phyloP scores from a whole-genome alignment of 129 eudicot genomes.

The sunflower (Helianthus annuus) region HanXRQr2.0-SUNRISE NC_035444.2:13253933-13254432 shows the following conservation, averaged over 20 bases:
- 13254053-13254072: slow-evolving; percentile 8
- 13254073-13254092: slow-evolving; percentile 1
- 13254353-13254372: no score
- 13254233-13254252: not conserved
- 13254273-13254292: no score
- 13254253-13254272: not conserved
- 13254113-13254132: not conserved
- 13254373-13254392: no score
- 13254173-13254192: not conserved
- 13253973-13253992: not conserved
- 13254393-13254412: no score
- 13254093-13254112: not conserved
- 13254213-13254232: not conserved
- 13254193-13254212: not conserved
- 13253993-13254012: not conserved
- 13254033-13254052: not conserved
- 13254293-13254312: not conserved
- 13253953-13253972: no score
- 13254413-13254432: no score
- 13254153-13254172: not conserved
- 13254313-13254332: not conserved
- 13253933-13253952: no score
- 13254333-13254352: no score
- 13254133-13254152: not conserved
- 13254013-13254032: not conserved